Base-by-base conservation (phyloP, 2,329 filamentous ascomycete species). In the Aspergillus latus region DNA sequence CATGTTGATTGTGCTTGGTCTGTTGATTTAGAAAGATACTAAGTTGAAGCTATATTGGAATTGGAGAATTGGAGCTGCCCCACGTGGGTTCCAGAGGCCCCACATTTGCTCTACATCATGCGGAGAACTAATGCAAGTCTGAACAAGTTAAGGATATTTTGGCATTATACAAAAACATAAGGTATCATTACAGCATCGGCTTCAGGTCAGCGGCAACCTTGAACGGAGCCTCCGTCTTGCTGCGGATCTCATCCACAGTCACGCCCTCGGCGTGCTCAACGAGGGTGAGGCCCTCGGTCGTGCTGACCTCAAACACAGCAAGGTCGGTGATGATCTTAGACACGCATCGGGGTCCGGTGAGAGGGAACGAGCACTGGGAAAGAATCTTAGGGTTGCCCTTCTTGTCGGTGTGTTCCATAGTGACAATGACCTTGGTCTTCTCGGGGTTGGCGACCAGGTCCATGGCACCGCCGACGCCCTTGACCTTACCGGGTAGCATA, bases 401-500 rank as follows among this genome's bases (percentile, higher is more conserved):
- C 77, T 87, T 88, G 67, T 87, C 86, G 11, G 85, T 82, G 67
- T 89, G 87, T 68, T 88, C 86, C 45, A 86, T 89, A 1, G 86
- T 84, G 3, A 89, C 85, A 13, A 89, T 85, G 61, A 89, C 87
- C 78, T 87, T 89, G 64, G 87, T 89, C 68, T 81, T 82, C 65
- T 87, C 83, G 1, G 87, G 87, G 74, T 89, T 88, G 58, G 84
- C 85, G 11, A 89, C 86, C n/a, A 89, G 75, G 68, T 89, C 87
- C 87, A 89, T 89, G 46, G 87, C 87, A 49, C 87, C 87, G 58
- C 90, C 90, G 83, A 95, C 92, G 47, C 90, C 90, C 82, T 94
- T 94, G 51, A 72, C 84, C 76, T 93, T 94, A 51, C 90, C 90
- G 0, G 90, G 90, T 62, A 95, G 88, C 88, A 94, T 94, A 80